A percentile compares a stretch with the other conserved stretches of the same genome.
Conservation (phyloP, 768 basidiomycete genomes). For the Paxillus rubicundulus region DNA sequence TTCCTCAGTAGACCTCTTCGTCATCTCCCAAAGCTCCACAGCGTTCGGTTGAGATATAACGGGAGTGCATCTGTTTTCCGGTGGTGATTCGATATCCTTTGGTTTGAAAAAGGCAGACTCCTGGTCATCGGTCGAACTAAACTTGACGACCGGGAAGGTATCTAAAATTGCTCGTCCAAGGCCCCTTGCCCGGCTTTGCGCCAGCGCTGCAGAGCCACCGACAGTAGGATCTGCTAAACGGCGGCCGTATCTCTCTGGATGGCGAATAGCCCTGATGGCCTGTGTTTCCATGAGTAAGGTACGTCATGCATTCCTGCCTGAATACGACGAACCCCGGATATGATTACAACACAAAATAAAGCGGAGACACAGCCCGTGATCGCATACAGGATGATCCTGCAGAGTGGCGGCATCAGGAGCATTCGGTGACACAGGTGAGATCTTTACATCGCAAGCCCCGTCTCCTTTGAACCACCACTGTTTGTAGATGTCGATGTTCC, state of each 20-base stretch:
- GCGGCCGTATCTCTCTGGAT: conserved; percentile 91
- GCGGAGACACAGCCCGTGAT: conserved; percentile 88
- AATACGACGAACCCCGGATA: conserved; percentile 64
- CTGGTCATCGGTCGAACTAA: conserved; percentile 40
- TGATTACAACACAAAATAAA: conserved; percentile 80
- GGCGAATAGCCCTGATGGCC: conserved; percentile 81
- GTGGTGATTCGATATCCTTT: conserved; percentile 34
- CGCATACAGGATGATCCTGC: conserved; percentile 76
- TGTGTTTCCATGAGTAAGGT: conserved; percentile 25
- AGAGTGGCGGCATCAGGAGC: conserved; percentile 6
- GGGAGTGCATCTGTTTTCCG: background rate
- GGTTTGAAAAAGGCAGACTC: conserved; percentile 7
- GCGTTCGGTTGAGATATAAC: conserved; percentile 5
- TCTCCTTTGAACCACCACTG: conserved; percentile 33
- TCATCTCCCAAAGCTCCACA: conserved; percentile 11
- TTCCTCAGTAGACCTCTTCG: background rate
- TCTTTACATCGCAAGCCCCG: conserved; percentile 74
- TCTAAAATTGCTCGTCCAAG: conserved; percentile 91
- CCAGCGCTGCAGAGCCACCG: conserved; percentile 34
- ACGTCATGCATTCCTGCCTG: background rate
- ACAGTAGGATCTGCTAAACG: conserved; percentile 39
- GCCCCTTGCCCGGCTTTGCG: conserved; percentile 75
- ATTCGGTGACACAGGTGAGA: conserved; percentile 1
- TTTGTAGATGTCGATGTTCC: conserved; percentile 13
- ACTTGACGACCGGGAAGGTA: conserved; percentile 93